A percentile compares a stretch with the other conserved stretches of the same genome.
These are phyloP conservation scores for Trichoderma koningiopsis DNA, from an alignment of 2,329 filamentous ascomycete genomes.

Conservation along the genomic window DNA sequence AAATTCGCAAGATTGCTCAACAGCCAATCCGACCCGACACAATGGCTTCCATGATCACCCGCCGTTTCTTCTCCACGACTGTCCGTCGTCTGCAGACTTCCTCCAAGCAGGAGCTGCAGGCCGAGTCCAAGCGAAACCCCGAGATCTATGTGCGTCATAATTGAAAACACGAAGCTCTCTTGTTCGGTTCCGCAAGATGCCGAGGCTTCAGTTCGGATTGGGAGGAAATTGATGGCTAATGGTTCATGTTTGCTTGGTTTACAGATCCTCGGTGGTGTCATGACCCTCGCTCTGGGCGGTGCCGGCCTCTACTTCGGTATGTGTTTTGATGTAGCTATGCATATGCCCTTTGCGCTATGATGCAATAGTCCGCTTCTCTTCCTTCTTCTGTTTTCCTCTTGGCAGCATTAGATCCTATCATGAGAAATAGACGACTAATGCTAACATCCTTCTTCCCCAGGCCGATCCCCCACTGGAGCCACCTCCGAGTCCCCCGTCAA, in stretches of 20 bases:
- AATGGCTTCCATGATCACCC: constrained; percentile 61
- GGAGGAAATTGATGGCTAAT: not conserved
- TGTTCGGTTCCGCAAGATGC: constrained; percentile 3
- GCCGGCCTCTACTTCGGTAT: constrained; percentile 89
- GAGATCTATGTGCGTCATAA: constrained; percentile 49
- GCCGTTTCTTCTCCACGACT: constrained; percentile 58
- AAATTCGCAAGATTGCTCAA: constrained; percentile 6
- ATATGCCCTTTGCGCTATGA: not conserved
- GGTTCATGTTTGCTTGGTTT: constrained; percentile 18
- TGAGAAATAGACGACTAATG: not conserved
- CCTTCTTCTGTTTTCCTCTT: not conserved
- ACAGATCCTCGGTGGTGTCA: constrained; percentile 87
- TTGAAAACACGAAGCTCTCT: constrained; percentile 21
- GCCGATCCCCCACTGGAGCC: constrained; percentile 79
- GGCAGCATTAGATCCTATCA: not conserved
- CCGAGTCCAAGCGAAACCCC: constrained; percentile 59
- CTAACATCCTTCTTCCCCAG: constrained; percentile 43
- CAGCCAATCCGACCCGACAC: constrained; percentile 34
- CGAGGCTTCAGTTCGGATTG: not conserved
- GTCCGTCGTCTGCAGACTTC: constrained; percentile 53
- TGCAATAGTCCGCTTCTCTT: not conserved
- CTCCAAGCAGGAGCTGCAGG: constrained; percentile 53
- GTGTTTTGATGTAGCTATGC: constrained; percentile 23
- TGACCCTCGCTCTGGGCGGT: constrained; percentile 83
- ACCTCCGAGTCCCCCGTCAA: constrained; percentile 79